Percentiles rank a stretch among this genome's conserved stretches.
phyloP scores from a whole-genome alignment of 306 rosid genomes.

The Medicago arabica region DNA sequence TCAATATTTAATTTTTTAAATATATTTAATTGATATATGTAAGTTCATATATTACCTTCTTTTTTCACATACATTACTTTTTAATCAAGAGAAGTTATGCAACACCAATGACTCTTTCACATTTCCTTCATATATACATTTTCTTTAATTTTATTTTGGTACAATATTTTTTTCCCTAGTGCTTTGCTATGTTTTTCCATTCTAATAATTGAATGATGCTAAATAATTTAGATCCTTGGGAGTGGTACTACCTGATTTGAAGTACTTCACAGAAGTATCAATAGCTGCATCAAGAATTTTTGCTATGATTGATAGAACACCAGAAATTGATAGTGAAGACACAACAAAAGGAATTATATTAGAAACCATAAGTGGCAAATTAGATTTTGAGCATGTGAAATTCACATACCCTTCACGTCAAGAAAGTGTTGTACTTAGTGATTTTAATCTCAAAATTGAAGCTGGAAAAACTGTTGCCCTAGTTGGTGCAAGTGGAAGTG shows the following conservation, averaged over 20 bases:
- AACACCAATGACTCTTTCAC: no score
- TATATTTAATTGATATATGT: no score
- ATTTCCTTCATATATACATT: neutral
- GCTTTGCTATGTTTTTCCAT: neutral
- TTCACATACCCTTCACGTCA: conserved; percentile 91
- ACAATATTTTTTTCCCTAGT: neutral
- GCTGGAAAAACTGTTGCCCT: conserved; percentile 91
- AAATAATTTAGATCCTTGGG: conserved; percentile 75
- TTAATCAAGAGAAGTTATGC: no score
- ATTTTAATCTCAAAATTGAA: conserved; percentile 75
- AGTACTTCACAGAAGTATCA: conserved; percentile 88
- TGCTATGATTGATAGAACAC: conserved; percentile 65
- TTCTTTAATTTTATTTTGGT: neutral
- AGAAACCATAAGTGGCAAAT: conserved; percentile 59
- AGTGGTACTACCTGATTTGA: conserved; percentile 91
- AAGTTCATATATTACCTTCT: no score
- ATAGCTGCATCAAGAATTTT: conserved; percentile 78
- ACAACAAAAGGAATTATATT: conserved; percentile 56
- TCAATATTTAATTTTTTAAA: no score
- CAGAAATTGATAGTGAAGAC: conserved; percentile 77
- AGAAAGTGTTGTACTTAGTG: conserved; percentile 61
- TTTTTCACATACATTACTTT: no score
- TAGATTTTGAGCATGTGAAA: conserved; percentile 69
- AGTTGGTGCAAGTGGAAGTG: conserved; percentile 96
- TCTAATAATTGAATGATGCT: conserved; percentile 12